Percentiles rank a stretch among this genome's conserved stretches.
Conservation (phyloP, 2,329 filamentous ascomycete genomes). For the Camillea tinctor region DNA sequence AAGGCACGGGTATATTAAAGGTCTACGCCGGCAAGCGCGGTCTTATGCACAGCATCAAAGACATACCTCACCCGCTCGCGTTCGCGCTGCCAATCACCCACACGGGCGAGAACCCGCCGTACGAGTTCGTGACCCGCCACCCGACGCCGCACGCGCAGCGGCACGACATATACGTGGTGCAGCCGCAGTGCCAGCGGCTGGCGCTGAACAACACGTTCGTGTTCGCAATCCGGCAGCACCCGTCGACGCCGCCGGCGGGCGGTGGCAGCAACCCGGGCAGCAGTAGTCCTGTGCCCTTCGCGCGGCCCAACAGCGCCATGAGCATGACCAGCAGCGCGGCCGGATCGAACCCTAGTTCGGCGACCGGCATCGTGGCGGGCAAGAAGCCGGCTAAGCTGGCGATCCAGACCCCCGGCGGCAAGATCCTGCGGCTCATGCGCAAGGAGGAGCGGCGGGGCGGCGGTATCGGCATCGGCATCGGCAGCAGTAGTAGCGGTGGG, state of each 20-base stretch:
- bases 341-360: slow-evolving; percentile 56
- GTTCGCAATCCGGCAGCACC: slow-evolving; percentile 92
- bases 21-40: slow-evolving; percentile 93
- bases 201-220: slow-evolving; percentile 97
- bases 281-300: slow-evolving; percentile 60
- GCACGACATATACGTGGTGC: slow-evolving; percentile 94
- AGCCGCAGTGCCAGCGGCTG: slow-evolving; percentile 86
- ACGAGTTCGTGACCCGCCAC: slow-evolving; percentile 89
- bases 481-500: slow-evolving; percentile 33
- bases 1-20: slow-evolving; percentile 83
- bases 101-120: slow-evolving; percentile 87
- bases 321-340: slow-evolving; percentile 61
- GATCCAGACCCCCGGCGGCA: slow-evolving; percentile 90
- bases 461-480: slow-evolving; percentile 38
- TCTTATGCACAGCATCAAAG: slow-evolving; percentile 95
- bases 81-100: slow-evolving; percentile 89
- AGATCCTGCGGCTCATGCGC: slow-evolving; percentile 84
- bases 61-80: slow-evolving; percentile 89
- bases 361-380: slow-evolving; percentile 50
- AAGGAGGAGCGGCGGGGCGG: slow-evolving; percentile 68
- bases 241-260: slow-evolving; percentile 46
- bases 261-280: slow-evolving; percentile 45
- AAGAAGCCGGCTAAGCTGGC: slow-evolving; percentile 93
- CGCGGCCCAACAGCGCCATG: slow-evolving; percentile 61
- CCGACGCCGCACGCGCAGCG: slow-evolving; percentile 97